Base-by-base conservation (phyloP, 345 rosid genomes). In the Populus alba region DNA sequence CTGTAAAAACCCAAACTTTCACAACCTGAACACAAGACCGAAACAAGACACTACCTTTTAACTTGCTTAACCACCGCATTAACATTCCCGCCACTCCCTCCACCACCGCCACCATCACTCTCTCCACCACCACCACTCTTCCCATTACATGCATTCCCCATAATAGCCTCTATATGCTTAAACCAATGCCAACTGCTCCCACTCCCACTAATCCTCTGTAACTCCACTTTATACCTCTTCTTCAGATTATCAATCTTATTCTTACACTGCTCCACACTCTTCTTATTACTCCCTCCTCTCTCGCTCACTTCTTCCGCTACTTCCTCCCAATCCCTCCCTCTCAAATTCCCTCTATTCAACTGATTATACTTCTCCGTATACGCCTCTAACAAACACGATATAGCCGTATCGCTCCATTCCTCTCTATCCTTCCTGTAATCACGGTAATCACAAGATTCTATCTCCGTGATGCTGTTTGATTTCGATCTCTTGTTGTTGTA, bases 321-420 rank as follows among this genome's bases (percentile, higher is more conserved):
- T 78, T 90, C 97, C 85, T 95, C 98, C 98, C 98, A 95, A 67
- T 93, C 97, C 70, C 97, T 88, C 29, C 98, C 98, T 25, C 97
- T 78, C 79, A 95, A 75, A 83, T 93, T 93, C 86, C 98, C 98
- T 61, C 91, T 70, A 63, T 93, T 95, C 79, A 95, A 85, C 85
- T 92, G 92, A 71, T 83, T 86, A 73, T 89, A 87, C 91, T 93
- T 95, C 68, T 92, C 98, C 75, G 87, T 85, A 73, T 95, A 95
- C 33, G 95, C 97, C 38, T 95, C 94, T 75, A 95, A 76, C 76
- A 95, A 75, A 83, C 94, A 91, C 39, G 89, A 81, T 81, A 95
- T 91, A 80, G 97, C 94, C 61, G 92, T 86, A 49, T 95, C 98
- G 79, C 92, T 92, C 97, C 98, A 95, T 84, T 95, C 97, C 82